Base-by-base conservation (phyloP, 305 asterid genomes). In the Nicotiana rustica region DNA sequence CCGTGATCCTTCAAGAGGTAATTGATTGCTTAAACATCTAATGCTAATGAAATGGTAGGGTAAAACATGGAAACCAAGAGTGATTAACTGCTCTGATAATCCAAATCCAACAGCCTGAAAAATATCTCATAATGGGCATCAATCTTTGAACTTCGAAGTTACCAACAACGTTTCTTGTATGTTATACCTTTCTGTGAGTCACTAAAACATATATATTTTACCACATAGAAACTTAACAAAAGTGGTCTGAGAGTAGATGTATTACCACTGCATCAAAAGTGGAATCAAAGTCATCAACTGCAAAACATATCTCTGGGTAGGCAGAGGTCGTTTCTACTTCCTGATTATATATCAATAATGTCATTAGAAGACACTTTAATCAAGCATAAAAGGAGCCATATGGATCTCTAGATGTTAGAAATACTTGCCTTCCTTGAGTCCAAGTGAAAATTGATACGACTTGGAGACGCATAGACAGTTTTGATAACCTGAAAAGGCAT, bases 381-480 rank as follows among this genome's bases (percentile, higher is more conserved):
- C 14, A 57, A 85, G 49, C 18, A 78, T 71, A 80, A 87, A 88
- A 44, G 66, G 73, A 70, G 82, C 19, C 19, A 55, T 62, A 10
- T 73, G 78, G 56, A 55, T 83, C 78, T 69, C 15, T 78, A 76
- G 87, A 73, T 82, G 82, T 82, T 68, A 88, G 78, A 64, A 77
- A 79, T 33, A 85, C 94, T 87, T 83, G 86, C 99, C 99, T 96
- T 96, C 85, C 97, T 93, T 52, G 98, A 90, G 86, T 96, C 98
- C 94, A 96, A 89, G 91, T 94, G 98, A 89, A 96, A 94, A 88
- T 96, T 91, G 79, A 96, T 87, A 81, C 99, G 98, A 86, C 98
- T 93, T 62, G 99, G 99, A 89, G 99, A 96, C 82, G 99, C 99
- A 88, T 94, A 96, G 64, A 96, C 99, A 73, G 98, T 94, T 92